Evolutionary conservation across 805 yeast genomes (phyloP), one percentile per base, ranked within the genome.

Genomic region (Candida nitratophila): DNA sequence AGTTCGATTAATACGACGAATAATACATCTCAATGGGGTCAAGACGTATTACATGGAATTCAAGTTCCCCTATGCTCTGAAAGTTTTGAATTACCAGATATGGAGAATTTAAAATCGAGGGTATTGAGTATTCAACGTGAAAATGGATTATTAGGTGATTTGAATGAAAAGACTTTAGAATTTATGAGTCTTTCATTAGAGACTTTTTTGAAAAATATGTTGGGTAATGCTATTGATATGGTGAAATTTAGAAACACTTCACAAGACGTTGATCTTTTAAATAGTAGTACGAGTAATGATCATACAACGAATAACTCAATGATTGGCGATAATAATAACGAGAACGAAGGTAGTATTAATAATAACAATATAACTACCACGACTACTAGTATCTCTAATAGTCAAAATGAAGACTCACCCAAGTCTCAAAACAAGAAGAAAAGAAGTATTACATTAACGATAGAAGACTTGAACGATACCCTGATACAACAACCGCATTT

Each of bases 81-180:
- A 51, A 70, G 77, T 32, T 86, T 72, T 58, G 90, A 90, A 49
- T 61, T 93, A 5, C 97, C 97, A 0, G 98, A 91, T 51, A 70
- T 73, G 35, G 89, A 81, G 39, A 74, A 73, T 33, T 63, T 93
- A 38, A 76, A 78, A 42, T 67, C 80, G 12, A 72, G 89, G 42
- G 80, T 93, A 72, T 64, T 81, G 19, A 93, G 96, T 56, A 80
- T 85, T 10, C 83, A 93, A 50, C 73, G 96, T 54, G 98, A 93
- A 56, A 80, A 88, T 58, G 99, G 99, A 0, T 66, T 93, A 9
- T 73, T 89, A 0, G 96, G 96, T 1, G 78, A 81, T 15, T 71
- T 91, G n/a, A 81, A 79, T 38, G 74, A 81, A n/a, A 81, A 79
- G 19, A 86, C 84, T 6, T 76, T 86, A n/a, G 95, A 89, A 44